These are phyloP conservation scores for Pseudognaphalium luteoalbum DNA, from an alignment of 129 eudicot species.

Conservation along the genomic window DNA sequence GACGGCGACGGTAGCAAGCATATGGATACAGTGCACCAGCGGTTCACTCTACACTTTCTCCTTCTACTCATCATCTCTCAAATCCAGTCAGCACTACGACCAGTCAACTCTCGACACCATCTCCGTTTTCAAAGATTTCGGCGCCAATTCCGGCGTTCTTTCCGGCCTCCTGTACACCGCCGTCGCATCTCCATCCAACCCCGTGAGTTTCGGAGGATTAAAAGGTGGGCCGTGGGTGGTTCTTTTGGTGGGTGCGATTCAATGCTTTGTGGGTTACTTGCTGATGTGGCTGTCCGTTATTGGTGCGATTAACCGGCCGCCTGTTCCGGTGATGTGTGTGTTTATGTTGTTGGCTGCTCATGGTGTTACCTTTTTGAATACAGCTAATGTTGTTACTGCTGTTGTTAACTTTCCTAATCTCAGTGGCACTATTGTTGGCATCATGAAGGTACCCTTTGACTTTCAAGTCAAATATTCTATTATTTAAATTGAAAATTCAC, in stretches of 20 bases:
- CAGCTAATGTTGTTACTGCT: conserved; percentile 82
- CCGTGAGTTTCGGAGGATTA: conserved; percentile 21
- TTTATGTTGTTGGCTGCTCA: conserved; percentile 78
- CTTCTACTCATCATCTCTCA: conserved; percentile 72
- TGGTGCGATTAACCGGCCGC: conserved; percentile 47
- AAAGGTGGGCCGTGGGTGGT: conserved; percentile 76
- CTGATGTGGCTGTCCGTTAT: conserved; percentile 72
- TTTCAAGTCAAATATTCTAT: not conserved
- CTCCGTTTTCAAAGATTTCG: conserved; percentile 85
- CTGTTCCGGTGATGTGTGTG: conserved; percentile 53
- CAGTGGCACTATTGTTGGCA: conserved; percentile 80
- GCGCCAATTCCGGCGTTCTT: conserved; percentile 68
- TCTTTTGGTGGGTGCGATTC: conserved; percentile 59
- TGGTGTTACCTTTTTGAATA: conserved; percentile 59
- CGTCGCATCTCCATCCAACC: conserved; percentile 28
- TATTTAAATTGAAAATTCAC: conserved; percentile 5
- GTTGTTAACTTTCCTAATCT: conserved; percentile 65
- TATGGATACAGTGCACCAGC: conserved; percentile 75
- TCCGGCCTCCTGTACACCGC: conserved; percentile 68
- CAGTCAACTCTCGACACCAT: conserved; percentile 73
- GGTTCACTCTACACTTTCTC: conserved; percentile 96
- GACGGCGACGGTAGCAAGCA: conserved; percentile 70
- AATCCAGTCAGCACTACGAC: conserved; percentile 63
- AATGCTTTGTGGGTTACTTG: conserved; percentile 68
- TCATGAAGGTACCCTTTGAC: conserved; percentile 66